These are phyloP conservation scores for Curvularia hawaiiensis DNA, from an alignment of 2,329 filamentous ascomycete species.

Conservation along the genomic window DNA sequence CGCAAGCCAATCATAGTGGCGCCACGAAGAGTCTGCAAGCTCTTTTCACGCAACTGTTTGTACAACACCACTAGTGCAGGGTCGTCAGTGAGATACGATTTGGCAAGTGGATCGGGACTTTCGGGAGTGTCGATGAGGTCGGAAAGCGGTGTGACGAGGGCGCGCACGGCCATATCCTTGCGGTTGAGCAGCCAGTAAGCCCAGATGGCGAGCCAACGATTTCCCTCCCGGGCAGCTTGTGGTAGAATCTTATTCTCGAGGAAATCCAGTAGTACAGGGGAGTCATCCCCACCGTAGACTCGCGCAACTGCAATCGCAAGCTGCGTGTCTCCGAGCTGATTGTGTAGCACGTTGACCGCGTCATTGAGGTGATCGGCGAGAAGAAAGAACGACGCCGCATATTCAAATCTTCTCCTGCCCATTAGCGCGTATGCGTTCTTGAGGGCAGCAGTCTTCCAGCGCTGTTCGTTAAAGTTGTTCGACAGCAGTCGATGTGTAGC, in stretches of 20 bases:
- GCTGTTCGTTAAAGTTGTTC: constrained; percentile 88
- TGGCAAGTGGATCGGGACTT: constrained; percentile 72
- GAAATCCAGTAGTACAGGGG: constrained; percentile 73
- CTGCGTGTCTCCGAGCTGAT: constrained; percentile 86
- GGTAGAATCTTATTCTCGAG: constrained; percentile 80
- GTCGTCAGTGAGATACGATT: constrained; percentile 86
- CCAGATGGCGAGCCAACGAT: constrained; percentile 95
- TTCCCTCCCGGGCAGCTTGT: constrained; percentile 77
- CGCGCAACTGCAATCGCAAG: constrained; percentile 86
- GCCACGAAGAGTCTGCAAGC: constrained; percentile 82
- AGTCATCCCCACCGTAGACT: constrained; percentile 85
- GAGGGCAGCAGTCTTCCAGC: constrained; percentile 86
- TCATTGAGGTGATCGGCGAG: constrained; percentile 84
- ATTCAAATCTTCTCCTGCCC: constrained; percentile 89
- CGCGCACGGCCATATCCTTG: constrained; percentile 81
- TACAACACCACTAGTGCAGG: constrained; percentile 88
- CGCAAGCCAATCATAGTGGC: constrained; percentile 78
- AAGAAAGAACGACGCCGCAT: constrained; percentile 94
- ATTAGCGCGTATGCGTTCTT: constrained; percentile 97
- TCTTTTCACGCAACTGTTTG: constrained; percentile 79
- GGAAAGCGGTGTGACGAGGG: constrained; percentile 80
- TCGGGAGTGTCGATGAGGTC: constrained; percentile 72
- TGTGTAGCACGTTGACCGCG: constrained; percentile 83
- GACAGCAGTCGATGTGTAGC: constrained; percentile 79
- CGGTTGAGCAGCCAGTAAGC: constrained; percentile 89